A percentile compares a stretch with the other conserved stretches of the same genome.
phyloP scores from a whole-genome alignment of 495 filamentous ascomycete genomes.

The Oleoguttula mirabilis region DNA sequence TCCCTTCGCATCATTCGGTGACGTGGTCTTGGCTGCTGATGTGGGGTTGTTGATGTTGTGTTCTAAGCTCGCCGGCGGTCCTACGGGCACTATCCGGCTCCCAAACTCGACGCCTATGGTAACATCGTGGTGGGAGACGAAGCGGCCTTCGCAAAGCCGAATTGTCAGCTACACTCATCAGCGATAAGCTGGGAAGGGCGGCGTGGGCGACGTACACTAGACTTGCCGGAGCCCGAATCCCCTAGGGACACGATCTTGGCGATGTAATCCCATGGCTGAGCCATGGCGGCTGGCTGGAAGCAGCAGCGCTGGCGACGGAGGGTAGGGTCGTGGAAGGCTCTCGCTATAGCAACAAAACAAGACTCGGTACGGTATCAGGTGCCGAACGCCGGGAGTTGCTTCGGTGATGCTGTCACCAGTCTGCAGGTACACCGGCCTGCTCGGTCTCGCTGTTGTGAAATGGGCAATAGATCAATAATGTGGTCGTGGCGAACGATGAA shows the following conservation, averaged over 20 bases:
- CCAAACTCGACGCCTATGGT: constrained; percentile 98
- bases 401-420: no score
- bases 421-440: no score
- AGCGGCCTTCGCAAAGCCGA: constrained; percentile 92
- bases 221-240: constrained; percentile 89
- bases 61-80: constrained; percentile 52
- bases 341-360: no score
- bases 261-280: constrained; percentile 21
- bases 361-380: constrained; percentile 10
- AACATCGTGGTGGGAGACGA: constrained; percentile 84
- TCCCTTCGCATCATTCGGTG: constrained; percentile 32
- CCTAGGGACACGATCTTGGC: constrained; percentile 75
- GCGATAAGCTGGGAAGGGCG: constrained; percentile 6
- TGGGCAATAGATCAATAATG: no score
- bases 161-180: constrained; percentile 57
- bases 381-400: no score
- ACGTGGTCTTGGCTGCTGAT: constrained; percentile 14
- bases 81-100: constrained; percentile 82
- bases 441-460: no score
- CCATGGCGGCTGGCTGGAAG: no score
- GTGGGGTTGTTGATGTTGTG: constrained; percentile 35
- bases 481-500: no score
- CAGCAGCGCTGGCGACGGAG: no score
- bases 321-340: no score
- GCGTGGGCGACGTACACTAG: constrained; percentile 38